phyloP scores from a whole-genome alignment of 495 filamentous ascomycete species.

The Barbatosphaeria neglecta region DNA sequence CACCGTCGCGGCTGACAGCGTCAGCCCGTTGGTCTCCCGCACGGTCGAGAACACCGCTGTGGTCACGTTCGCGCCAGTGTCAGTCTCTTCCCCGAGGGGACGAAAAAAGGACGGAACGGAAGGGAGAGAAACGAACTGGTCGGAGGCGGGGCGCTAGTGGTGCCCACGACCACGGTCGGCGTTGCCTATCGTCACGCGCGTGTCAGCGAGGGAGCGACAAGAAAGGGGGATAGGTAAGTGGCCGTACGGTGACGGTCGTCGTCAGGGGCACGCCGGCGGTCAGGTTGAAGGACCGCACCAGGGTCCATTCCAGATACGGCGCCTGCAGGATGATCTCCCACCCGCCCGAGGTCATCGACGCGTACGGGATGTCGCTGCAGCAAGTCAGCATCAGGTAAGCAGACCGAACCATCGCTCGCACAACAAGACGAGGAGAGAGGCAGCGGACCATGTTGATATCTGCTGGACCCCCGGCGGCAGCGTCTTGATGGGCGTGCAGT shows the following conservation, averaged over 20 bases:
- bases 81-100: too few species aligned
- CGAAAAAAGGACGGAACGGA: neutral
- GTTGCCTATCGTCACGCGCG: too few species aligned
- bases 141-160: neutral
- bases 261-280: constrained; percentile 3
- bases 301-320: neutral
- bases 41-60: neutral
- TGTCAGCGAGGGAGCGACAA: too few species aligned
- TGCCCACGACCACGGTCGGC: constrained; percentile 5
- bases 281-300: constrained; percentile 4
- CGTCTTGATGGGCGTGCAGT: constrained; percentile 3
- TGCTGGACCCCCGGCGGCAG: constrained; percentile 1
- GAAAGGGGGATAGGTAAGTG: too few species aligned
- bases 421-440: neutral
- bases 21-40: neutral
- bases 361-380: constrained; percentile 5
- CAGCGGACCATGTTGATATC: constrained; percentile 9
- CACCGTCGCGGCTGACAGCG: neutral
- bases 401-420: neutral
- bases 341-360: constrained; percentile 2
- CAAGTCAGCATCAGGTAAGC: neutral
- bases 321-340: constrained; percentile 7
- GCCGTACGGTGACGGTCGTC: constrained; percentile 3
- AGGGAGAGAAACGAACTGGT: neutral
- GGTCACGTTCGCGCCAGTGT: neutral